These are phyloP conservation scores for Boletus patriciae DNA, from an alignment of 768 basidiomycete genomes.

Conservation along the genomic window DNA sequence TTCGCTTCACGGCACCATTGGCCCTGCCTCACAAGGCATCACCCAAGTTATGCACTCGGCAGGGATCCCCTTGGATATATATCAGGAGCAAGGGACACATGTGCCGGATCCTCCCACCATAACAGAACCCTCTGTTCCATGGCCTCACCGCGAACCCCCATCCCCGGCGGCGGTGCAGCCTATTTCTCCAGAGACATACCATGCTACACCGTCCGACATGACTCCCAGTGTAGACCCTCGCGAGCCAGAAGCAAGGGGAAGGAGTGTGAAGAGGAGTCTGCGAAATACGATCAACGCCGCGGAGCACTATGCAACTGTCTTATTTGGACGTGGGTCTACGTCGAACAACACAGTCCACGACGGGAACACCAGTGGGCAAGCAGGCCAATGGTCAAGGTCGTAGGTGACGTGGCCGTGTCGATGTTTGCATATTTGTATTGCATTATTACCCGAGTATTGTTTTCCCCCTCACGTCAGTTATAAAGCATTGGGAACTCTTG, in stretches of 20 bases:
- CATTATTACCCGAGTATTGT: conserved; percentile 1
- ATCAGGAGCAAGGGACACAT: conserved; percentile 14
- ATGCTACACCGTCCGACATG: conserved; percentile 38
- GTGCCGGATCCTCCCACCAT: conserved; percentile 11
- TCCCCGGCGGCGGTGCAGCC: conserved; percentile 37
- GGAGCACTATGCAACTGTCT: conserved; percentile 66
- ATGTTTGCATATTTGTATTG: conserved; percentile 13
- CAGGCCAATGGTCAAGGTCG: conserved; percentile 26
- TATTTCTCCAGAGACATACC: conserved; percentile 42
- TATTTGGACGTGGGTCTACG: conserved; percentile 55
- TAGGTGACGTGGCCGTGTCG: conserved; percentile 11
- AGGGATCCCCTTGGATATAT: conserved; percentile 25
- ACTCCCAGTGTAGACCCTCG: conserved; percentile 29
- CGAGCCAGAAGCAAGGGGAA: conserved; percentile 47
- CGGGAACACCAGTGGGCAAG: conserved; percentile 22
- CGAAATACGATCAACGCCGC: conserved; percentile 69
- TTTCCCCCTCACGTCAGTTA: neutral
- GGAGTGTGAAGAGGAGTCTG: conserved; percentile 63
- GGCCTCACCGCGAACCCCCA: conserved; percentile 47
- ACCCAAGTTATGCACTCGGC: conserved; percentile 39
- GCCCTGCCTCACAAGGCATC: conserved; percentile 32
- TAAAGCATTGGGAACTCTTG: conserved; percentile 11
- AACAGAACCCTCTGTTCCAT: conserved; percentile 31
- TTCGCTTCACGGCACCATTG: conserved; percentile 21
- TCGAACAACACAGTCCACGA: conserved; percentile 26